phyloP scores from a whole-genome alignment of 805 yeast genomes.

The Vanderwaltozyma yarrowii region DNA sequence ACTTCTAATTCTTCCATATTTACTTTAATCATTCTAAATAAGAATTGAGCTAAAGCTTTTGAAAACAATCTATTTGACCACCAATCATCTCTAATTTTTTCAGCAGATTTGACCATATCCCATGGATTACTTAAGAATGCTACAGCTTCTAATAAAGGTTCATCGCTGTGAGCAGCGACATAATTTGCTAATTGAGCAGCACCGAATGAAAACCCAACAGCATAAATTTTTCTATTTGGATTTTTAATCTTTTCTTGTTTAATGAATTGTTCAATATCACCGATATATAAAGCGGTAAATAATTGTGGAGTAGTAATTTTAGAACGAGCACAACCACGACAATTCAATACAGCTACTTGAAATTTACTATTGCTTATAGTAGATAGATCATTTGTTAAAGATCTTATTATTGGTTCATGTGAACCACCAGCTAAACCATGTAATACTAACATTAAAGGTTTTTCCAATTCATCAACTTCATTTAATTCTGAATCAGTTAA shows the following conservation, averaged over 20 bases:
- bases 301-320: constrained; percentile 57
- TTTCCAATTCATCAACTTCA: constrained; percentile 20
- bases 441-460: constrained; percentile 48
- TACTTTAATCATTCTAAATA: constrained; percentile 36
- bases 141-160: constrained; percentile 44
- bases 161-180: constrained; percentile 51
- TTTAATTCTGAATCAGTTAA: constrained; percentile 37
- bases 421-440: constrained; percentile 78
- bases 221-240: constrained; percentile 52
- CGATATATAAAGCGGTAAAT: constrained; percentile 57
- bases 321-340: constrained; percentile 69
- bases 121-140: constrained; percentile 57
- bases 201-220: constrained; percentile 64
- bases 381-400: constrained; percentile 37
- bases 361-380: constrained; percentile 31
- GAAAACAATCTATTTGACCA: constrained; percentile 35
- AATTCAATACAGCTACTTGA: constrained; percentile 52
- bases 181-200: constrained; percentile 58
- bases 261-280: constrained; percentile 52
- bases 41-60: constrained; percentile 34
- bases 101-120: constrained; percentile 50
- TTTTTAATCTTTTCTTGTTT: constrained; percentile 37
- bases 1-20: constrained; percentile 30
- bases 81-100: constrained; percentile 32
- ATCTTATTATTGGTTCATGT: constrained; percentile 59